Evolutionary conservation across 1,139 yeast genomes (phyloP), one percentile per base, ranked within the genome.

Genomic region (Pneumocystis wakefieldiae): DNA sequence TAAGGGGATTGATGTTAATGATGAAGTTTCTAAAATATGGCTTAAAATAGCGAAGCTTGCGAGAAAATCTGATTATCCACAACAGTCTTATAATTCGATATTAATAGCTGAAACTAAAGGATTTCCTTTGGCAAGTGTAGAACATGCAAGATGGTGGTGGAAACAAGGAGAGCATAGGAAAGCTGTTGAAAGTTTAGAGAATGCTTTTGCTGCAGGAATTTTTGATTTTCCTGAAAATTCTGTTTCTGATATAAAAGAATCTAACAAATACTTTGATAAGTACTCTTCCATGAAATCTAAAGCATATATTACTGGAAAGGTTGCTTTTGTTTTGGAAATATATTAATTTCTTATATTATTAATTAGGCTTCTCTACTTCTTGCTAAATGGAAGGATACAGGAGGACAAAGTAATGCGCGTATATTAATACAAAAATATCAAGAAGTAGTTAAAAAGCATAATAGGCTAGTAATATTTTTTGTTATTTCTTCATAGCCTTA

Each of bases 71-170:
- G 81, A 83, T 28, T 80, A 92, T 65, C 76, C 85, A 28, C 94
- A 88, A 67, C 78, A 88, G 57, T 86, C 97, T 0, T 83, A 92
- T 1, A 81, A 84, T 58, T 80, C 85, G 3, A 82, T 89, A 37
- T 83, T 91, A 73, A 81, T 82, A 64, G 92, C 95, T 0, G 77
- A 84, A 73, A 77, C 79, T 3, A 71, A 80, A 39, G 73, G 73
- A 0, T 73, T 75, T 60, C 74, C 75, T 0, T 77, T 78, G 32
- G 89, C 94, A 0, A 85, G 83, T 66, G 77, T 86, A 57, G 96
- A 90, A 71, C 87, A 87, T 72, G 88, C 97, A 0, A 84, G 87
- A 65, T 78, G 94, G 8, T 74, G 90, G 61, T 92, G 98, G 97
- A 85, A 84, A 1, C 90, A 88, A 71, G 96, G 95, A 0, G 94